Percentiles rank a stretch among this genome's conserved stretches.
phyloP scores from a whole-genome alignment of 1,284 basidiomycete species.

The Cystobasidiaceae sp. region DNA sequence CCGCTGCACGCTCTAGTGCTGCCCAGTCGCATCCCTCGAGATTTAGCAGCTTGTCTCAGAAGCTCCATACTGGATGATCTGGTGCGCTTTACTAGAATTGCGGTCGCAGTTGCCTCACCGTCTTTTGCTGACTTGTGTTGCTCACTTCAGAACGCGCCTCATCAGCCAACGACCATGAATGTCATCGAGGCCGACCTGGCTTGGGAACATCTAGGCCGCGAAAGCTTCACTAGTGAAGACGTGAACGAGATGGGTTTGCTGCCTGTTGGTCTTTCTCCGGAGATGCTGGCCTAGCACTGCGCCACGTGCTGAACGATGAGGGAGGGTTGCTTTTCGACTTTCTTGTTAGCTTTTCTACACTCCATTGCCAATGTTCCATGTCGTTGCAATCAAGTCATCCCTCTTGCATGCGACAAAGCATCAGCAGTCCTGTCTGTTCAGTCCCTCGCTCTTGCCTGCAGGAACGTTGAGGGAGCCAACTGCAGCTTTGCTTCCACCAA shows the following conservation, averaged over 20 bases:
- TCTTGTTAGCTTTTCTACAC: neutral
- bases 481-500: neutral
- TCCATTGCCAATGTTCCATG: no score
- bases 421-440: no score
- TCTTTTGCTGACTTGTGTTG: neutral
- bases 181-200: neutral
- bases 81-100: neutral
- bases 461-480: no score
- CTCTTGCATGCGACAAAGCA: no score
- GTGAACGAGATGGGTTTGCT: neutral
- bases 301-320: neutral
- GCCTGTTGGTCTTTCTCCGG: conserved; percentile 8
- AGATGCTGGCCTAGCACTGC: neutral
- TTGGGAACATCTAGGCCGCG: neutral
- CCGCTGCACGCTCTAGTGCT: conserved; percentile 21
- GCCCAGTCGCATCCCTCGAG: conserved; percentile 7
- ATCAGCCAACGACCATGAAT: conserved; percentile 12
- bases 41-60: conserved; percentile 7
- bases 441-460: no score
- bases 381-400: no score
- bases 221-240: neutral
- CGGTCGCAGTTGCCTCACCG: neutral
- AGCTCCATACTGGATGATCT: conserved; percentile 9
- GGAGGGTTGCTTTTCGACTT: neutral
- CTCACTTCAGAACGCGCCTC: neutral